These are phyloP conservation scores for Daldinia vernicosa DNA, from an alignment of 495 filamentous ascomycete species.

Conservation along the genomic window DNA sequence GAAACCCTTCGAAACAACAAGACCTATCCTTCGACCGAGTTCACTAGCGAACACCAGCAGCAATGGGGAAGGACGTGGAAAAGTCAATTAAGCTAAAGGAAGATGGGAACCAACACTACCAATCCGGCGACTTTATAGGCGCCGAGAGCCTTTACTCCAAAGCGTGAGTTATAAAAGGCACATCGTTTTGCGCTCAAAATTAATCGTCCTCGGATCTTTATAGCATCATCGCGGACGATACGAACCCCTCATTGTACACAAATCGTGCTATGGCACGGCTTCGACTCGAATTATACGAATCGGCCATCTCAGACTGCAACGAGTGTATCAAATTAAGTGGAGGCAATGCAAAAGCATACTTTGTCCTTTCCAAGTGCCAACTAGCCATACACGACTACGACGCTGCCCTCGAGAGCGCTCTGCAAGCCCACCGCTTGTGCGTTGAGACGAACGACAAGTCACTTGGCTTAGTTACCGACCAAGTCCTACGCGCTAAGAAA, in stretches of 20 bases:
- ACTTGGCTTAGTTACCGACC: slow-evolving; percentile 68
- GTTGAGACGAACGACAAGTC: slow-evolving; percentile 65
- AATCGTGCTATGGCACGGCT: slow-evolving; percentile 90
- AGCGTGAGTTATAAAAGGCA: slow-evolving; percentile 67
- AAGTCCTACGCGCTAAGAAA: slow-evolving; percentile 83
- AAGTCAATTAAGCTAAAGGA: slow-evolving; percentile 60
- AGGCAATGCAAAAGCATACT: slow-evolving; percentile 81
- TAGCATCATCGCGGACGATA: slow-evolving; percentile 67
- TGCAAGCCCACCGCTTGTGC: slow-evolving; percentile 78
- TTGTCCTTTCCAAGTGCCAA: slow-evolving; percentile 84
- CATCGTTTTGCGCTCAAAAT: neutral
- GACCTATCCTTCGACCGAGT: neutral
- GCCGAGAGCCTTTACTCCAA: slow-evolving; percentile 86
- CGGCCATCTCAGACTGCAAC: slow-evolving; percentile 81
- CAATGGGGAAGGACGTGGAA: slow-evolving; percentile 32
- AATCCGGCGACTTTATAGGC: slow-evolving; percentile 71
- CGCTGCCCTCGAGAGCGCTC: slow-evolving; percentile 76
- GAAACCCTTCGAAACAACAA: neutral
- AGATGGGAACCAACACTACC: slow-evolving; percentile 71
- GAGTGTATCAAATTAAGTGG: slow-evolving; percentile 72
- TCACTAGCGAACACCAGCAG: slow-evolving; percentile 5
- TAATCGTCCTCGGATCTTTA: slow-evolving; percentile 3
- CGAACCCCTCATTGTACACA: slow-evolving; percentile 74
- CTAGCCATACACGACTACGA: slow-evolving; percentile 76
- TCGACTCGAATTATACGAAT: slow-evolving; percentile 73